These are phyloP conservation scores for Trametes maxima DNA, from an alignment of 768 basidiomycete genomes.

Conservation along the genomic window DNA sequence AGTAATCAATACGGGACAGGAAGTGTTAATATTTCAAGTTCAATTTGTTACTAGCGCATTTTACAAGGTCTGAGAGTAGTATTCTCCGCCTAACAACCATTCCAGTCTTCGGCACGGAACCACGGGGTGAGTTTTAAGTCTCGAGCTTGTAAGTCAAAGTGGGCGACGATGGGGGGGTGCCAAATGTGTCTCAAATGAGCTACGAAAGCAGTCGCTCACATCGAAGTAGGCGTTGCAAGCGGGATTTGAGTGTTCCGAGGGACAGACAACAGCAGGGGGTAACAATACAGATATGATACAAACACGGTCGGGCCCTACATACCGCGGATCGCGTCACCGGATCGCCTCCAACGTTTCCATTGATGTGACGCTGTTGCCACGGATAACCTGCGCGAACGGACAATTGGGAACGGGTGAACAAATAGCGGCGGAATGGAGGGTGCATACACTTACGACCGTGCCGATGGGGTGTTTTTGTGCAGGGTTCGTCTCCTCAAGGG, in stretches of 20 bases:
- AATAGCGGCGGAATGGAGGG: background rate
- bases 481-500: conserved; percentile 86
- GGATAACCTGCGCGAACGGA: conserved; percentile 69
- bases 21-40: too few species aligned
- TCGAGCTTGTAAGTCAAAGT: too few species aligned
- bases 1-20: too few species aligned
- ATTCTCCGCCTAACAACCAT: too few species aligned
- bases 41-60: too few species aligned
- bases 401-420: background rate
- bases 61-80: too few species aligned
- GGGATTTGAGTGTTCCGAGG: background rate
- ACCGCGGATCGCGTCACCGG: conserved; percentile 34
- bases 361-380: conserved; percentile 94
- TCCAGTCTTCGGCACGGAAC: too few species aligned
- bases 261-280: conserved; percentile 6
- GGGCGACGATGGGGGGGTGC: too few species aligned
- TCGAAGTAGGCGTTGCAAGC: background rate
- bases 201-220: too few species aligned
- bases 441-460: conserved; percentile 70
- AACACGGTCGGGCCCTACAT: conserved; percentile 22
- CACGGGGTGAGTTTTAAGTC: too few species aligned
- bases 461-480: conserved; percentile 91
- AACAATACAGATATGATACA: conserved; percentile 27
- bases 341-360: conserved; percentile 86
- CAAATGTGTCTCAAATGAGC: too few species aligned